Conservation (phyloP, 2,329 filamentous ascomycete species). For the Phyllosticta citriasiana region DNA sequence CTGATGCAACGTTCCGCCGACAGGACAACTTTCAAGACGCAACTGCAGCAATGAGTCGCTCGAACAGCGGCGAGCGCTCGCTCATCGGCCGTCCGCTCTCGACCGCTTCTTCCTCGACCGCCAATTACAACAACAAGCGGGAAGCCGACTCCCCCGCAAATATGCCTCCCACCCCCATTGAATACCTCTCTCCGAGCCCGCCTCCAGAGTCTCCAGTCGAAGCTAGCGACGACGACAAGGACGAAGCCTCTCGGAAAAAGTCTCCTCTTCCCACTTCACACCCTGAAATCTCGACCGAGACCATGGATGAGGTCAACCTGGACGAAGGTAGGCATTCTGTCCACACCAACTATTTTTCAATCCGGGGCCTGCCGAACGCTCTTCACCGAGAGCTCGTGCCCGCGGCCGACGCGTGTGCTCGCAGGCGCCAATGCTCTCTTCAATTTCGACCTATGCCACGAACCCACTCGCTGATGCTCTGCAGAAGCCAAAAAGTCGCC, state of each 20-base stretch:
- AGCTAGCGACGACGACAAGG: constrained; percentile 19
- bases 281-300: constrained; percentile 23
- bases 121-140: constrained; percentile 10
- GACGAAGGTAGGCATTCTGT: constrained; percentile 39
- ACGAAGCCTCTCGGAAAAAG: constrained; percentile 11
- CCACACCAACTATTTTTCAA: not conserved
- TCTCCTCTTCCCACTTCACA: constrained; percentile 3
- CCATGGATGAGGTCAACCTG: constrained; percentile 58
- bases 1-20: constrained; percentile 6
- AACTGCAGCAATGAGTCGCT: constrained; percentile 43
- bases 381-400: not conserved
- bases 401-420: not conserved
- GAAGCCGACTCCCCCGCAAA: constrained; percentile 23
- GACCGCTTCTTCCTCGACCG: not conserved
- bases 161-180: constrained; percentile 7
- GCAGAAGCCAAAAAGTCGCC: constrained; percentile 9
- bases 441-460: not conserved
- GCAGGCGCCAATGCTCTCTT: not conserved
- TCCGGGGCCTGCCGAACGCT: not conserved
- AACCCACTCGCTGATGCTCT: constrained; percentile 7
- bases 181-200: not conserved
- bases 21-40: constrained; percentile 82
- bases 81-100: constrained; percentile 30
- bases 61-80: constrained; percentile 44
- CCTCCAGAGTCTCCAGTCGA: constrained; percentile 14